Evolutionary conservation across 2,329 filamentous ascomycete species (phyloP), one percentile per base, ranked within the genome.

Genomic region (Sporothrix sp.): DNA sequence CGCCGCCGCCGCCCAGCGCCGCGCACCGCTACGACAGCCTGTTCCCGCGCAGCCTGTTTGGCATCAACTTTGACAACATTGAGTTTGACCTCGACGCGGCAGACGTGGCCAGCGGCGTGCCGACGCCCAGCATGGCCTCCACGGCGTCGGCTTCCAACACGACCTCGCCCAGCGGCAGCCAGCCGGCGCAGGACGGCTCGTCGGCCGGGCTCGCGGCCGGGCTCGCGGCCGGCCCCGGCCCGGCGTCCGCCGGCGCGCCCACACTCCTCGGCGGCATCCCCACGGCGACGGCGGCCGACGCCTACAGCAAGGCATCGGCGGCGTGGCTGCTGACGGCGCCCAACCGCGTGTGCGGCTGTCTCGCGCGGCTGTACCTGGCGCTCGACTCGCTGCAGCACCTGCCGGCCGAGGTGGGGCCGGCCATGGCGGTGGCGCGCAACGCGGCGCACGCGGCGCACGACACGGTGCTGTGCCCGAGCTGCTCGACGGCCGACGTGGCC

Each of bases 371-470:
- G 13, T 77, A 73, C 58, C 66, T 73, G 5, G 69, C 75, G 4
- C 65, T 79, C 3, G 69, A 74, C 52, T 70, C 71, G 18, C 68
- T 80, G 54, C 68, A 70, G 44, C 66, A 65, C 36, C 66, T 78
- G 1, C 70, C 75, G 1, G 56, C 56, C 3, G 66, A 73, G 36
- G 65, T 78, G 16, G 63, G 65, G 30, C 58, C 66, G 2, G 75
- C 74, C 14, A 72, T 79, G 59, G 61, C 64, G 16, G 65, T 72
- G 36, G 70, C 74, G 10, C 71, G 76, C 6, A 60, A 66, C 45
- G 74, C 75, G 3, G 66, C 71, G 28, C 70, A 67, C 50, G 63
- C 69, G 1, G 76, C 74, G 1, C 71, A 79, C 60, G 65, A 74
- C 33, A 69, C 72, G 16, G 68, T 79, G 45, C 66, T 69, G 55